Percentiles rank a stretch among this genome's conserved stretches.
These are phyloP conservation scores for Scedosporium aurantiacum DNA, from an alignment of 2,329 filamentous ascomycete genomes.

Conservation along the genomic window DNA sequence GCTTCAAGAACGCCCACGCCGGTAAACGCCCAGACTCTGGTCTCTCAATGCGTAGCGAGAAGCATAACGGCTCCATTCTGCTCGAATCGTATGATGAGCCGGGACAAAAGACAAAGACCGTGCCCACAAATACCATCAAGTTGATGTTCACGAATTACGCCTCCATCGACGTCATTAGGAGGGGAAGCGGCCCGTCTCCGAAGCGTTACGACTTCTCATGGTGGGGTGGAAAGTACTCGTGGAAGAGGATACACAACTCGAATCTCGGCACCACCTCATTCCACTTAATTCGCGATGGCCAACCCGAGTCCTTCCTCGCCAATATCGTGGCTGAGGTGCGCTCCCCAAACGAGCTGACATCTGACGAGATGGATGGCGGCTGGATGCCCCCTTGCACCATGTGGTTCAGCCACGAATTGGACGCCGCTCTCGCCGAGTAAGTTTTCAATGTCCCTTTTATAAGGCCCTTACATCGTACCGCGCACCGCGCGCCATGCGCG, in stretches of 20 bases:
- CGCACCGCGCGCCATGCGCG: no score
- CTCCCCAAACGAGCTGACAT: conserved; percentile 56
- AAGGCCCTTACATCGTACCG: conserved; percentile 11
- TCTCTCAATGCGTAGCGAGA: background rate
- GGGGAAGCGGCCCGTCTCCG: conserved; percentile 45
- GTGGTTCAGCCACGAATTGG: conserved; percentile 73
- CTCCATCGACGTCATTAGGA: conserved; percentile 69
- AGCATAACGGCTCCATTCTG: background rate
- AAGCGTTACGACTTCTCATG: conserved; percentile 89
- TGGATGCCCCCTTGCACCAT: conserved; percentile 88
- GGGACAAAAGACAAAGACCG: background rate
- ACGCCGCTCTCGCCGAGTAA: conserved; percentile 71
- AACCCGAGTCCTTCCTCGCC: conserved; percentile 51
- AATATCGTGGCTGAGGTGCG: conserved; percentile 76
- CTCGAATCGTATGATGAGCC: background rate
- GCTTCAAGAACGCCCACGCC: conserved; percentile 1
- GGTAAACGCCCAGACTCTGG: conserved; percentile 1
- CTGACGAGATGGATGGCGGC: conserved; percentile 67
- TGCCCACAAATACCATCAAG: conserved; percentile 61
- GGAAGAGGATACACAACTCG: conserved; percentile 65
- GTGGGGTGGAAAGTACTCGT: conserved; percentile 78
- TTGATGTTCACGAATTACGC: conserved; percentile 97
- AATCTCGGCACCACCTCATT: conserved; percentile 62
- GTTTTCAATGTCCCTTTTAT: conserved; percentile 18
- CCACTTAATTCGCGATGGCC: conserved; percentile 61